phyloP scores from a whole-genome alignment of 495 filamentous ascomycete species.

The Trichoderma erinaceum region DNA sequence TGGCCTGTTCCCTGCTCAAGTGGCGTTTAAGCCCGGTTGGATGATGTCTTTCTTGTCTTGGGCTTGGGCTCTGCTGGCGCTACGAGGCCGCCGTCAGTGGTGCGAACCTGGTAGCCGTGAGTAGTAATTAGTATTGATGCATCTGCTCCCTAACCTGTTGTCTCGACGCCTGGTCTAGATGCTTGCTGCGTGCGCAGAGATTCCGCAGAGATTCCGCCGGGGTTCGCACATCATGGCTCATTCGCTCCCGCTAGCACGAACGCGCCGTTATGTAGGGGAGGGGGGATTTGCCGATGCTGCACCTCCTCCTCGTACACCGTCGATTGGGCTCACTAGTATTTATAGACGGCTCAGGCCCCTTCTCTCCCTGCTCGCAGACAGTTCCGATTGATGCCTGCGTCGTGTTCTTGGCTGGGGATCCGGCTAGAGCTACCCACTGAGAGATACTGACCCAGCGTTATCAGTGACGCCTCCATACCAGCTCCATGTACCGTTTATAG shows the following conservation, averaged over 20 bases:
- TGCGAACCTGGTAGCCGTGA: too few relatives aligned
- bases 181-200: too few relatives aligned
- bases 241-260: too few relatives aligned
- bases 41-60: background rate
- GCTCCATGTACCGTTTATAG: background rate
- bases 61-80: background rate
- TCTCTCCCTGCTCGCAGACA: too few relatives aligned
- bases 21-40: slow-evolving; percentile 2
- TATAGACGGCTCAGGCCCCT: too few relatives aligned
- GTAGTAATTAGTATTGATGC: too few relatives aligned
- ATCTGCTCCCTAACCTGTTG: too few relatives aligned
- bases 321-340: background rate
- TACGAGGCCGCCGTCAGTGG: background rate
- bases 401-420: too few relatives aligned
- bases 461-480: background rate
- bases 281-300: background rate
- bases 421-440: background rate
- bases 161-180: too few relatives aligned
- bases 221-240: too few relatives aligned
- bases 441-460: background rate
- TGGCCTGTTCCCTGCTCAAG: slow-evolving; percentile 6
- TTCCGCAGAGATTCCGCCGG: too few relatives aligned
- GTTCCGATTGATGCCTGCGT: too few relatives aligned
- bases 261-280: background rate
- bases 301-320: background rate